Conservation (phyloP, 208 protist genomes). For the Trichomonas tenax region DNA sequence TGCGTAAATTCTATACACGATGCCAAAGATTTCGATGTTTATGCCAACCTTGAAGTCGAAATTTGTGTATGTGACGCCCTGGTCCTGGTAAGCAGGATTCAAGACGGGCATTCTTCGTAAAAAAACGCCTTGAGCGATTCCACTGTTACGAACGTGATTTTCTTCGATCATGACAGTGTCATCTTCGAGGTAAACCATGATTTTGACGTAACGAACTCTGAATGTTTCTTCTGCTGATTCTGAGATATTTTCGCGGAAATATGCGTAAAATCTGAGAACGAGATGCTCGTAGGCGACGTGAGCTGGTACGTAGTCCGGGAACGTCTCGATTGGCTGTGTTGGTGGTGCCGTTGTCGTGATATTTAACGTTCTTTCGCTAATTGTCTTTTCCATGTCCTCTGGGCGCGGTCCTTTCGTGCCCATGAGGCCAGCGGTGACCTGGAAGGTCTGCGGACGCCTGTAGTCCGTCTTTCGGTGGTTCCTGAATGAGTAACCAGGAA, state of each 20-base stretch:
- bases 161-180: slow-evolving; percentile 74
- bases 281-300: slow-evolving; percentile 15
- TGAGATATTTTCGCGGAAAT: slow-evolving; percentile 70
- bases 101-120: slow-evolving; percentile 48
- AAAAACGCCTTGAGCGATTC: slow-evolving; percentile 63
- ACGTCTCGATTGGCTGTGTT: not conserved
- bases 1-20: not conserved
- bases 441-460: not conserved
- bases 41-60: not conserved
- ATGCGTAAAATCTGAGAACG: slow-evolving; percentile 80
- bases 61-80: not conserved
- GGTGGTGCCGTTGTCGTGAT: not conserved
- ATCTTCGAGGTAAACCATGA: slow-evolving; percentile 76
- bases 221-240: slow-evolving; percentile 62
- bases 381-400: not conserved
- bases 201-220: slow-evolving; percentile 66
- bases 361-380: not conserved
- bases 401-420: not conserved
- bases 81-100: not conserved
- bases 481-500: not conserved
- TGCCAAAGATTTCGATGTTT: not conserved
- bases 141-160: slow-evolving; percentile 67
- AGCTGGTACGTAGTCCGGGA: slow-evolving; percentile 6
- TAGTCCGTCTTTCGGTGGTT: not conserved
- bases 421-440: not conserved